Conservation (phyloP, 305 asterid species). For the Fraxinus xanthoxyloides region DNA sequence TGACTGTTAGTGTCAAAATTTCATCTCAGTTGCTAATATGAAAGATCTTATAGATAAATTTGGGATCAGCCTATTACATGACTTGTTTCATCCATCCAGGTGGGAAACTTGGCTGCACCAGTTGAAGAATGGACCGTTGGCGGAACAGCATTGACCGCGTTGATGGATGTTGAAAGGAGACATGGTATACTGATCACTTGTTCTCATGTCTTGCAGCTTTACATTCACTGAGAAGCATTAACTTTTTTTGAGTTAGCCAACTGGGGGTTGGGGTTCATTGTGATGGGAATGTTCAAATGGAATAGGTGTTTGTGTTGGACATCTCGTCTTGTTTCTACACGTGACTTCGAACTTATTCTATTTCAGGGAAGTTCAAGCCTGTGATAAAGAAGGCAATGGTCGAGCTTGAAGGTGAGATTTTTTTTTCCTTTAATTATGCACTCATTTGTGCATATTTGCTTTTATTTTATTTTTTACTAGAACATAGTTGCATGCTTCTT, state of each 20-base stretch:
- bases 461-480: neutral
- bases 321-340: neutral
- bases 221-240: conserved; percentile 4
- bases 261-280: neutral
- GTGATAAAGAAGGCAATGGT: conserved; percentile 99
- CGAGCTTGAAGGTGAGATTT: conserved; percentile 79
- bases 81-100: conserved; percentile 25
- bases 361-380: conserved; percentile 90
- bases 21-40: neutral
- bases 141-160: conserved; percentile 88
- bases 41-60: neutral
- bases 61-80: neutral
- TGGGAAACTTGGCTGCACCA: conserved; percentile 83
- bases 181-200: conserved; percentile 51
- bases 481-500: neutral
- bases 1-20: neutral
- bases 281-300: neutral
- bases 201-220: neutral
- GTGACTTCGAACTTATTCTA: conserved; percentile 9
- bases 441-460: neutral
- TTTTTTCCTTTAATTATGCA: neutral
- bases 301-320: neutral
- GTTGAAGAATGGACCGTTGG: conserved; percentile 91
- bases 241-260: neutral
- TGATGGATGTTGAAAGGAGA: conserved; percentile 99